A percentile compares a stretch with the other conserved stretches of the same genome.
phyloP scores from a whole-genome alignment of 805 yeast species.

The Limtongozyma cylindracea region DNA sequence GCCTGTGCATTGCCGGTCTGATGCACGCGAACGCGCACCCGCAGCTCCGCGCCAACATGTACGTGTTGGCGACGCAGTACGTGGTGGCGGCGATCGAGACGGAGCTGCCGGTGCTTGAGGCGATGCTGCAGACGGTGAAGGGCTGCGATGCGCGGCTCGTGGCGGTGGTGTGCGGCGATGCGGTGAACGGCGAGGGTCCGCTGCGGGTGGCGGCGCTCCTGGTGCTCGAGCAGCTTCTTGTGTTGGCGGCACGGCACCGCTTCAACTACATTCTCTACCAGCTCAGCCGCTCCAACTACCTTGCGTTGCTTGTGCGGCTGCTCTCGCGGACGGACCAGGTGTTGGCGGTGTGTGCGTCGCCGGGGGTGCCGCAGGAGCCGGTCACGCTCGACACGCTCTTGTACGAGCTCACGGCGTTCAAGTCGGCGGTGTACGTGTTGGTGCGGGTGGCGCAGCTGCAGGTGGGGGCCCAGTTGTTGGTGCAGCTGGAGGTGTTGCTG shows the following conservation, averaged over 20 bases:
- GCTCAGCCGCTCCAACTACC: constrained; percentile 37
- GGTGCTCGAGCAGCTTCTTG: constrained; percentile 43
- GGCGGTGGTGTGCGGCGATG: constrained; percentile 48
- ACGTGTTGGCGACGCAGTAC: constrained; percentile 44
- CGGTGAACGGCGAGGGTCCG: constrained; percentile 55
- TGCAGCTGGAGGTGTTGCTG: constrained; percentile 51
- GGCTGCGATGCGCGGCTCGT: constrained; percentile 34
- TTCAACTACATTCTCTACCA: constrained; percentile 28
- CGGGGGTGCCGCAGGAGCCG: constrained; percentile 2
- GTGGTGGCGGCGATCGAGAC: constrained; percentile 22
- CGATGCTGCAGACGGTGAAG: constrained; percentile 25
- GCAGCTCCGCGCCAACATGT: constrained; percentile 51
- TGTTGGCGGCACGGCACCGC: constrained; percentile 22
- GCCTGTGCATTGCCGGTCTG: constrained; percentile 52
- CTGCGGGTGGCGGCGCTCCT: constrained; percentile 52
- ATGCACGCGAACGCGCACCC: constrained; percentile 43
- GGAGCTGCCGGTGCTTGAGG: constrained; percentile 14
- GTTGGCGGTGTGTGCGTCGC: constrained; percentile 16
- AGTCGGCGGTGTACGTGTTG: constrained; percentile 42
- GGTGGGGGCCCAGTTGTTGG: constrained; percentile 49
- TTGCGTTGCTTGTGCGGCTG: constrained; percentile 38
- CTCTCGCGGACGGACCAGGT: constrained; percentile 46
- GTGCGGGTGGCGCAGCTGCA: constrained; percentile 55
- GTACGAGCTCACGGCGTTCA: constrained; percentile 58
- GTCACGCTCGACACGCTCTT: constrained; percentile 25